phyloP scores from a whole-genome alignment of 2,329 filamentous ascomycete genomes.

The Epicoccum sorghinum region DNA sequence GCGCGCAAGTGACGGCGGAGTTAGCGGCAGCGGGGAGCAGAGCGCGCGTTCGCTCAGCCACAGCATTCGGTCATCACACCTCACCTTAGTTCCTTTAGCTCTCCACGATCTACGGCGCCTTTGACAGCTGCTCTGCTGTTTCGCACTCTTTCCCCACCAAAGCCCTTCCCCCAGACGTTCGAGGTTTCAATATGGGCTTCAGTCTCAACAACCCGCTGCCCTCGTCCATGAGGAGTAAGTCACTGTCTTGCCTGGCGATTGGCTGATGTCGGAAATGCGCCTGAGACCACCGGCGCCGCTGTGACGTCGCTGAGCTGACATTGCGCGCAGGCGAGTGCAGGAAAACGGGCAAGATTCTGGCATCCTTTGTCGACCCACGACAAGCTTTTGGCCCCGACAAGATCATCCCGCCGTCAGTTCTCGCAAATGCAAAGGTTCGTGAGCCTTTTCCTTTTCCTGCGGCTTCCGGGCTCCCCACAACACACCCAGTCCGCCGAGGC shows the following conservation, averaged over 20 bases:
- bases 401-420: slow-evolving; percentile 88
- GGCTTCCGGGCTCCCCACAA: slow-evolving; percentile 8
- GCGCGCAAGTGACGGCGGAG: slow-evolving; percentile 12
- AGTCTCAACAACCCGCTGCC: slow-evolving; percentile 62
- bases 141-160: slow-evolving; percentile 1
- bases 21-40: slow-evolving; percentile 8
- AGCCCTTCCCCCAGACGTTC: neutral
- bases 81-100: neutral
- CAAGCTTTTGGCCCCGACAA: slow-evolving; percentile 97
- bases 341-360: slow-evolving; percentile 94
- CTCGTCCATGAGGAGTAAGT: slow-evolving; percentile 59
- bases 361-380: slow-evolving; percentile 90
- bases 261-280: slow-evolving; percentile 1
- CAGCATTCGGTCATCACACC: slow-evolving; percentile 17
- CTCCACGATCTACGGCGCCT: neutral
- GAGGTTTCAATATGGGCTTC: slow-evolving; percentile 48
- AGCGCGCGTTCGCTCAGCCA: slow-evolving; percentile 14
- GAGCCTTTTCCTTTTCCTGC: slow-evolving; percentile 21
- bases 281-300: neutral
- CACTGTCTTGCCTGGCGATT: slow-evolving; percentile 2
- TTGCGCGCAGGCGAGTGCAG: slow-evolving; percentile 82
- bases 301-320: slow-evolving; percentile 49
- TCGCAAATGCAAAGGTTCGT: slow-evolving; percentile 84
- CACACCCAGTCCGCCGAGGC: slow-evolving; percentile 12
- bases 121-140: neutral